These are phyloP conservation scores for Nemania bipapillata DNA, from an alignment of 2,329 filamentous ascomycete species.

Conservation along the genomic window DNA sequence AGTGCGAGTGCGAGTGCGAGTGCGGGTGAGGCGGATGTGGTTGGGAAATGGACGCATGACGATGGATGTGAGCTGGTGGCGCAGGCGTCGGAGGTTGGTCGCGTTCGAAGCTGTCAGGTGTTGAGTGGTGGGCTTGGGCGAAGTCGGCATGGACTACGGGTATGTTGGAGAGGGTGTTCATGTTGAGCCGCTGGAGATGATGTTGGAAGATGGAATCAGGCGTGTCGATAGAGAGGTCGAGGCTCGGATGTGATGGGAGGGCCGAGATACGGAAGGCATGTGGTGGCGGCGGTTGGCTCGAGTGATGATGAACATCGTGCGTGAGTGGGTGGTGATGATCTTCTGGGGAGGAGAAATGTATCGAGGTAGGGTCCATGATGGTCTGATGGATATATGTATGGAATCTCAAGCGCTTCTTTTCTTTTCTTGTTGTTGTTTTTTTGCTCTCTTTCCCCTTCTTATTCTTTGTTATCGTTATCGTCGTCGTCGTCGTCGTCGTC, in stretches of 20 bases:
- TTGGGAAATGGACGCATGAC: conserved; percentile 39
- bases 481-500: not conserved
- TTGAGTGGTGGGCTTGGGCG: conserved; percentile 34
- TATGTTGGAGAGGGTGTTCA: conserved; percentile 51
- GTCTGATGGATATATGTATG: not conserved
- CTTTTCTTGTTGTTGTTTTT: too few relatives aligned
- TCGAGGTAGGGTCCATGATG: conserved; percentile 47
- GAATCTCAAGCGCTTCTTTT: not conserved
- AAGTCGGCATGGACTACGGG: conserved; percentile 50
- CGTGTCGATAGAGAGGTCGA: conserved; percentile 57
- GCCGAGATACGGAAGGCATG: conserved; percentile 44
- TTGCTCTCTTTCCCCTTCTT: too few relatives aligned
- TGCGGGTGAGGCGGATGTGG: conserved; percentile 41
- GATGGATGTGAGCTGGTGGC: conserved; percentile 40
- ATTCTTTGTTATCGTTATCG: too few relatives aligned
- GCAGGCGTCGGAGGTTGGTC: conserved; percentile 46
- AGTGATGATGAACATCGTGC: conserved; percentile 43
- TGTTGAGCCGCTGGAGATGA: conserved; percentile 52
- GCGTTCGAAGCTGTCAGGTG: conserved; percentile 51
- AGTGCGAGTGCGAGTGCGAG: conserved; percentile 12
- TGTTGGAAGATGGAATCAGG: conserved; percentile 53
- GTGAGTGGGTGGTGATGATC: conserved; percentile 37
- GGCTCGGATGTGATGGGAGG: conserved; percentile 52
- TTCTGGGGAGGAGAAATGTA: conserved; percentile 41
- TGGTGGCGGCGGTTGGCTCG: conserved; percentile 32